These are phyloP conservation scores for Colletotrichum phormii DNA, from an alignment of 2,329 filamentous ascomycete genomes.

Conservation along the genomic window DNA sequence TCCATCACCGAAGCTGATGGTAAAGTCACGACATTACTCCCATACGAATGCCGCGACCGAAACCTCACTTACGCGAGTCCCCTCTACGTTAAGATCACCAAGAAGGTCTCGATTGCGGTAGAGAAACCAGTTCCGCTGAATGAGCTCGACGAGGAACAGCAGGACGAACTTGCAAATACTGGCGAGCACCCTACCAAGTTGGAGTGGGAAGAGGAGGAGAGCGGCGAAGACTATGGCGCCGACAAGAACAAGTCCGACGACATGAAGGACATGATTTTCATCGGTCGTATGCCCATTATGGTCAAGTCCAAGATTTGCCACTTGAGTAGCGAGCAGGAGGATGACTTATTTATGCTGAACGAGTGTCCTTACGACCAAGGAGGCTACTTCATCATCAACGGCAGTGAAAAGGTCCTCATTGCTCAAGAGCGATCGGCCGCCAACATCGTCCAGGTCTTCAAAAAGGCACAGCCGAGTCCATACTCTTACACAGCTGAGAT, in stretches of 20 bases:
- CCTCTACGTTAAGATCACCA: conserved; percentile 88
- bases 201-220: conserved; percentile 71
- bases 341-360: conserved; percentile 89
- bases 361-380: conserved; percentile 99
- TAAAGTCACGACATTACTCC: conserved; percentile 84
- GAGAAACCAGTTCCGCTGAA: conserved; percentile 76
- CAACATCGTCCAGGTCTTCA: conserved; percentile 99
- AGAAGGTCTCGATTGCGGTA: conserved; percentile 84
- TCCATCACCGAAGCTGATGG: conserved; percentile 95
- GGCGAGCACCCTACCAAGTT: conserved; percentile 69
- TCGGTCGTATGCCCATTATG: conserved; percentile 98
- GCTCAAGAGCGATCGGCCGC: conserved; percentile 97
- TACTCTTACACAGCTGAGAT: conserved; percentile 97
- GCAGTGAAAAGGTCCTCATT: conserved; percentile 97
- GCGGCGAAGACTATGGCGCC: conserved; percentile 61
- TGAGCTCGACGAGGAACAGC: conserved; percentile 76
- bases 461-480: conserved; percentile 92
- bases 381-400: conserved; percentile 99
- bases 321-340: conserved; percentile 83
- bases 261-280: conserved; percentile 82
- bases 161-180: conserved; percentile 64
- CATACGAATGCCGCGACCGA: conserved; percentile 94
- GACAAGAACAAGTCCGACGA: conserved; percentile 64
- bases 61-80: conserved; percentile 96
- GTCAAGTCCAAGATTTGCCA: conserved; percentile 97